Base-by-base conservation (phyloP, 805 yeast genomes). In the Candida arabinofermentans region DNA sequence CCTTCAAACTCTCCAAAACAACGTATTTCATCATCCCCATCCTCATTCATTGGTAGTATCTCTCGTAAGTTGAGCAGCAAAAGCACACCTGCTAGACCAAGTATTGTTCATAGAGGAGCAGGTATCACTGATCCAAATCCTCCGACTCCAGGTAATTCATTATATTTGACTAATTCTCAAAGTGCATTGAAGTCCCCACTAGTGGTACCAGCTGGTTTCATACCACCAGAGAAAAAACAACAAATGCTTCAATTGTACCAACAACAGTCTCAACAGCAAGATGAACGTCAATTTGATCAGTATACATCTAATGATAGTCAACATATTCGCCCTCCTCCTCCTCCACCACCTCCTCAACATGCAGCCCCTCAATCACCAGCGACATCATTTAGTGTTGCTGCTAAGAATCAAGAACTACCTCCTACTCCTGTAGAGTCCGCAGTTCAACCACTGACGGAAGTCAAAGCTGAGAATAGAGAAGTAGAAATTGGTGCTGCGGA, bases 41-140 rank as follows among this genome's bases (percentile, higher is more conserved):
- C 61, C 5, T 55, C 64, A 10, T 37, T 61, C 14, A 47, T 61
- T 17, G 60, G 61, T 32, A 46, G 51, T 9, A 42, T 61, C 21
- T 59, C 65, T 5, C 52, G 62, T 12, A 50, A 56, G 26, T 60
- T 61, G 34, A 27, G 39, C 9, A 27, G 22, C 24, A 36, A 14
- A 14, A 27, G 14, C n/a, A 18, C 13, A 7, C 17, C 39, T n/a
- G 9, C 27, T 27, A 45, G 55, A 32, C 55, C 56, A 16, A 41
- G 41, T 5, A 56, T 56, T 40, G 51, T 53, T 31, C 60, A 56
- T 34, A 37, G 46, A 16, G 41, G 57, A 10, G 55, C 48, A 27
- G 58, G 58, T 36, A 45, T 53, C 12, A 34, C 43, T n/a, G 48
- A 51, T 39, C 35, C 35, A 33, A 33, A 22, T 22, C 18, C 35